Base-by-base conservation (phyloP, 345 rosid species). In the Eucalyptus polybractea region DNA sequence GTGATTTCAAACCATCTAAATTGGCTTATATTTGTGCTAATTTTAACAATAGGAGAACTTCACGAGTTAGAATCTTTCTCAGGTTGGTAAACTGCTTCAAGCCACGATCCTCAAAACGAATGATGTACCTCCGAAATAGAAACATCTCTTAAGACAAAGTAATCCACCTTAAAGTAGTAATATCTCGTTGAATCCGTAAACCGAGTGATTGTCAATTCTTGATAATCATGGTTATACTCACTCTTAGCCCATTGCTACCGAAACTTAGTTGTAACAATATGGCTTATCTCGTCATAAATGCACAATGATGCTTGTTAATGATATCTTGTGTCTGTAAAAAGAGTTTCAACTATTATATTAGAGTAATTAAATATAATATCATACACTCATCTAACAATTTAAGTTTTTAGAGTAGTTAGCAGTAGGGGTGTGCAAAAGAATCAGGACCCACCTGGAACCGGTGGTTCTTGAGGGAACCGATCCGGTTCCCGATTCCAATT, bases 361-460 rank as follows among this genome's bases (percentile, higher is more conserved):
- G 25, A 53, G 58, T 53, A 53, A 53, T 53, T 53, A 53, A 53
- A 21, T 21, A 53, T 53, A 53, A 53, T 53, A 53, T 53, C 58
- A 53, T 53, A 21, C 10, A 53, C 2, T 53, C 4, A 21, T 53
- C 2, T 19, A 53, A 53, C 2, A 7, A 0, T 8, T 19, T 53
- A 53, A 53, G 58, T 21, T 53, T 53, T 53, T 53, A 8, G 1
- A 53, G 1, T 53, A 21, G 10, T 53, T 8, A 53, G 25, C 5
- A 21, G 4, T 4, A 50, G 1, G 17, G 7, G 7, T 15, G 19
- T 50, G 7, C 19, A 50, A 50, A 50, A 50, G 19, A 50, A 50
- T 0, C 1, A 3, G 0, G 53, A 50, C 7, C 0, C 7, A 8
- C 45, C 6, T 1, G 3, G 6, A 50, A 50, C 3, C 1, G 1